phyloP scores from a whole-genome alignment of 2,329 filamentous ascomycete genomes.

The Aspergillus ochraceoroseus region DNA sequence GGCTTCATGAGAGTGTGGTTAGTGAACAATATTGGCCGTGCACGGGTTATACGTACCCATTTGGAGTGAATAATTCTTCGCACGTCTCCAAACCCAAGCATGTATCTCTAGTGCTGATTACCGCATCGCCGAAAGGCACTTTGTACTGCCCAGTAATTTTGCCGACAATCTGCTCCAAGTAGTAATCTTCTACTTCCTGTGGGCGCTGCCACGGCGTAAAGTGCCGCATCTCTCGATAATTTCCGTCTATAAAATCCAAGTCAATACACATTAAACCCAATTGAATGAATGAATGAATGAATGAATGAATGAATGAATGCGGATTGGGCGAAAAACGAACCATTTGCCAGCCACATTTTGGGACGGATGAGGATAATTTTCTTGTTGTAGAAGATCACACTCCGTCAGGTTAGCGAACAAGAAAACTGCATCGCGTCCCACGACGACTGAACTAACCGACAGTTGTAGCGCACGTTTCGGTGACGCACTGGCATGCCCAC shows the following conservation, averaged over 20 bases:
- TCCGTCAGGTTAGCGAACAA: conserved; percentile 5
- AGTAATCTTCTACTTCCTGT: conserved; percentile 57
- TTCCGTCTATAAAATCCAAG: conserved; percentile 48
- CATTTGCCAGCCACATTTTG: conserved; percentile 66
- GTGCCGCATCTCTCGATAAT: conserved; percentile 57
- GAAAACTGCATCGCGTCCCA: neutral
- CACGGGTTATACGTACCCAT: conserved; percentile 26
- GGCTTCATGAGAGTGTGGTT: conserved; percentile 33
- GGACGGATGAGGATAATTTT: conserved; percentile 68
- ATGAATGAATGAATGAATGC: neutral
- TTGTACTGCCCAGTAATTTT: conserved; percentile 53
- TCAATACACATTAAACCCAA: neutral
- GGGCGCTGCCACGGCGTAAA: conserved; percentile 61
- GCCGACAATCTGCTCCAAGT: conserved; percentile 56
- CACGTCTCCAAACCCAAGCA: conserved; percentile 62
- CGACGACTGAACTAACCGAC: conserved; percentile 38
- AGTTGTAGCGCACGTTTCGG: conserved; percentile 60
- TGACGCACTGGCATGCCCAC: conserved; percentile 61
- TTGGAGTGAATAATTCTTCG: conserved; percentile 62
- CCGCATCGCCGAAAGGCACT: conserved; percentile 64
- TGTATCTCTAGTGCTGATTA: conserved; percentile 60
- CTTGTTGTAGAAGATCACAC: conserved; percentile 58
- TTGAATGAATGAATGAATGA: neutral
- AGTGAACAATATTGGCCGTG: conserved; percentile 5
- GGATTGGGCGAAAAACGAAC: conserved; percentile 13